Conservation (phyloP, 495 filamentous ascomycete species). For the Articulospora tetracladia region DNA sequence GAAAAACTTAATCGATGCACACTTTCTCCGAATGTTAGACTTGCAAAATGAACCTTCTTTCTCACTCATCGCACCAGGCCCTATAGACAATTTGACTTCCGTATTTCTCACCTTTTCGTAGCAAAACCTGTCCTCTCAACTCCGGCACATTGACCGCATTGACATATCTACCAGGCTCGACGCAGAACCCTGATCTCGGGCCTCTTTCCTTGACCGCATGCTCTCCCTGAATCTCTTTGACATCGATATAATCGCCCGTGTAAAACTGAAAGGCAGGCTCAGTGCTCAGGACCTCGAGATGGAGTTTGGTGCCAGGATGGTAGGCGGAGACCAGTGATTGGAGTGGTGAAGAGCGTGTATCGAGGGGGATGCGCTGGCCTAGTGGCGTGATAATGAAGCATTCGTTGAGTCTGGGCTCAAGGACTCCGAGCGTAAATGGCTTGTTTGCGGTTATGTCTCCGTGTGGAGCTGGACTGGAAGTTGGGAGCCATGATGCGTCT, state of each 20-base stretch:
- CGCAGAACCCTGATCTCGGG: slow-evolving; percentile 73
- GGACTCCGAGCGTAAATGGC: slow-evolving; percentile 63
- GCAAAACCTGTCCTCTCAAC: slow-evolving; percentile 70
- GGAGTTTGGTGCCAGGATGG: slow-evolving; percentile 66
- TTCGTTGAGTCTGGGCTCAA: slow-evolving; percentile 76
- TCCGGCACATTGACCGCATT: slow-evolving; percentile 79
- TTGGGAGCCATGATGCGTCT: slow-evolving; percentile 64
- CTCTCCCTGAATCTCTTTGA: slow-evolving; percentile 59
- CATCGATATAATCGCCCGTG: slow-evolving; percentile 77
- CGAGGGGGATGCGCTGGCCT: slow-evolving; percentile 58
- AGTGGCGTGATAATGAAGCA: slow-evolving; percentile 73
- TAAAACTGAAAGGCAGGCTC: slow-evolving; percentile 98
- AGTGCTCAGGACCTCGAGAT: slow-evolving; percentile 81
- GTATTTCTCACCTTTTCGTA: slow-evolving; percentile 77
- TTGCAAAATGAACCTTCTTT: neutral
- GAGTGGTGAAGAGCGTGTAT: slow-evolving; percentile 67
- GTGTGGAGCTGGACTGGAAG: slow-evolving; percentile 48
- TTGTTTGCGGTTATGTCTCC: slow-evolving; percentile 56
- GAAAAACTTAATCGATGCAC: too few relatives aligned
- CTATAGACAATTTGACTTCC: slow-evolving; percentile 75
- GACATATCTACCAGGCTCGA: slow-evolving; percentile 87
- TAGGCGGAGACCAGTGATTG: slow-evolving; percentile 60
- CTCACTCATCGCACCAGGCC: slow-evolving; percentile 61
- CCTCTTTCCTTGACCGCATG: slow-evolving; percentile 58
- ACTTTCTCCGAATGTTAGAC: too few relatives aligned